Evolutionary conservation across 1,284 basidiomycete genomes (phyloP).

Genomic region (Cutaneotrichosporon daszewskae): DNA sequence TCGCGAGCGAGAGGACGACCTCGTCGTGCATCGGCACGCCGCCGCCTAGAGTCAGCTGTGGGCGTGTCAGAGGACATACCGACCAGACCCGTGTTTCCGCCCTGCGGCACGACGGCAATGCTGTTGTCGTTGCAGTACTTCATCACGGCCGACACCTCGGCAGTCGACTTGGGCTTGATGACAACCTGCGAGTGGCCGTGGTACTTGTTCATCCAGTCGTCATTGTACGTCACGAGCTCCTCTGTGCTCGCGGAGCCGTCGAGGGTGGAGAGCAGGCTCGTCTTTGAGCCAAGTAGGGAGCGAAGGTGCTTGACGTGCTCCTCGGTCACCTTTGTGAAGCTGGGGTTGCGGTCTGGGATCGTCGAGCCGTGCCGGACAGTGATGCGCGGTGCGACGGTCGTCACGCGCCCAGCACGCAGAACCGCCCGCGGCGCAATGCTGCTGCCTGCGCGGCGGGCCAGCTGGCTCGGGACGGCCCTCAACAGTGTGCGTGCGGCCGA

Average conservation of each 20-base stretch:
- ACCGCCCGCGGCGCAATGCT: conserved; percentile 6
- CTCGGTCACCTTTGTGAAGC: conserved; percentile 49
- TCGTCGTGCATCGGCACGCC: conserved; percentile 88
- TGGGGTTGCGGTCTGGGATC: conserved; percentile 34
- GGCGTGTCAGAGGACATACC: conserved; percentile 37
- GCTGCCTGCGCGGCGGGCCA: conserved; percentile 3
- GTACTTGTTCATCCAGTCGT: conserved; percentile 98
- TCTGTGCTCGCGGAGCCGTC: conserved; percentile 48
- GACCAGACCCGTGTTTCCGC: conserved; percentile 96
- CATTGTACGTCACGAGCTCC: conserved; percentile 77
- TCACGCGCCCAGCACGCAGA: conserved; percentile 2
- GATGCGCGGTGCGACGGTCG: neutral
- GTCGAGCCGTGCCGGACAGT: conserved; percentile 33
- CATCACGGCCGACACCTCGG: conserved; percentile 82
- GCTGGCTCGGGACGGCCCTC: conserved; percentile 7
- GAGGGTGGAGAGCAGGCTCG: conserved; percentile 51
- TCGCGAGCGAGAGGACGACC: conserved; percentile 74
- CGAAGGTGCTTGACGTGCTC: conserved; percentile 51
- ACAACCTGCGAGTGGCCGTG: conserved; percentile 76
- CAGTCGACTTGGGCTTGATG: conserved; percentile 78
- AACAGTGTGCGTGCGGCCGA: conserved; percentile 17
- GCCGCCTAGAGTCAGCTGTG: conserved; percentile 56
- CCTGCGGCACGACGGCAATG: conserved; percentile 90
- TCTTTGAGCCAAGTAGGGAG: conserved; percentile 48
- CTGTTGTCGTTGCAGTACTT: conserved; percentile 72